Conservation (phyloP, 495 filamentous ascomycete genomes). For the Neurospora intermedia region DNA sequence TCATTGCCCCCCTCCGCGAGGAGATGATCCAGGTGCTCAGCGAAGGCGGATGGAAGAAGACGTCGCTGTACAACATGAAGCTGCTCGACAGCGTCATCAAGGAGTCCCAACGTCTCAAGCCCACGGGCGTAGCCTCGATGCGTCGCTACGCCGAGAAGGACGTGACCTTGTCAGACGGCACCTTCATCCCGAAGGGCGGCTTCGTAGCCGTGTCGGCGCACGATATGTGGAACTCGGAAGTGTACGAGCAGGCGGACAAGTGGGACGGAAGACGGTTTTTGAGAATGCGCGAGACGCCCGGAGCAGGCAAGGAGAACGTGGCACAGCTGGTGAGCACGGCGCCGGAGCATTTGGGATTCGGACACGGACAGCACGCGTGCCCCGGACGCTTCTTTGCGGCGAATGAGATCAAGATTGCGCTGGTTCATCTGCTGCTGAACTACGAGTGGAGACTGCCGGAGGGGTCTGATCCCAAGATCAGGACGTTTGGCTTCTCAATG, state of each 20-base stretch:
- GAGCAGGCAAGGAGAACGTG: conserved; percentile 27
- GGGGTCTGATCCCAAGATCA: conserved; percentile 1
- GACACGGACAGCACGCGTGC: conserved; percentile 29
- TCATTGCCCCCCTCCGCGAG: conserved; percentile 23
- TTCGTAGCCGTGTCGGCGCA: conserved; percentile 24
- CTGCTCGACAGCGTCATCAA: conserved; percentile 42
- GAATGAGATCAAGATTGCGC: conserved; percentile 27
- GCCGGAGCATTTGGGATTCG: conserved; percentile 26
- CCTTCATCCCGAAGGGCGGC: conserved; percentile 39
- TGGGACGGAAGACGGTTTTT: conserved; percentile 42
- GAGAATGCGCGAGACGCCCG: conserved; percentile 22
- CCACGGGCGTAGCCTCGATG: conserved; percentile 25
- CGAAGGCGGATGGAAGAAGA: conserved; percentile 34
- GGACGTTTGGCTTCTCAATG: conserved; percentile 4
- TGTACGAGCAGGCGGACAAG: conserved; percentile 32
- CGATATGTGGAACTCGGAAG: conserved; percentile 25
- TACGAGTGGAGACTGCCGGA: conserved; percentile 27
- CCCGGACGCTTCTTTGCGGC: conserved; percentile 35
- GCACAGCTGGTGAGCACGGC: conserved; percentile 38
- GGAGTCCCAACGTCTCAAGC: conserved; percentile 34
- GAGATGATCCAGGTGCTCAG: conserved; percentile 25
- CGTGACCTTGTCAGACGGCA: conserved; percentile 36
- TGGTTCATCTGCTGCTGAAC: conserved; percentile 24
- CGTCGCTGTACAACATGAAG: conserved; percentile 40
- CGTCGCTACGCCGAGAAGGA: conserved; percentile 28